Evolutionary conservation across 2,329 filamentous ascomycete species (phyloP).

Genomic region (Coccinonectria pachysandricola): DNA sequence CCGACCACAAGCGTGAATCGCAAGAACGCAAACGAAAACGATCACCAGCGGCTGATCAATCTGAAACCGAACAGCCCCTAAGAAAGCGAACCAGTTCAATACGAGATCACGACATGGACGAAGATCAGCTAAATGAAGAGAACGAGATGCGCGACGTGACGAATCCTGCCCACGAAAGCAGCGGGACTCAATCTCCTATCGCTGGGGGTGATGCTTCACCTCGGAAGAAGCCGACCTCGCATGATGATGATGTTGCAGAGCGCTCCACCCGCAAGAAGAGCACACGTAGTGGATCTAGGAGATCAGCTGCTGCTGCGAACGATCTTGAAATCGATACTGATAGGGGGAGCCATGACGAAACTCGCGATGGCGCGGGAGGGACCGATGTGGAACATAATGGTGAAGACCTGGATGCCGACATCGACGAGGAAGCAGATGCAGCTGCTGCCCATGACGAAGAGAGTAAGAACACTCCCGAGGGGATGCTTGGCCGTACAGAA

Average conservation of each 20-base stretch:
- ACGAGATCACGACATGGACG: slow-evolving; percentile 27
- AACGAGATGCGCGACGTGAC: slow-evolving; percentile 27
- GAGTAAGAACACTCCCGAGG: slow-evolving; percentile 28
- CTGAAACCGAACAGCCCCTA: slow-evolving; percentile 36
- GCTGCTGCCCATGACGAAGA: slow-evolving; percentile 55
- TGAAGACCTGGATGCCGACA: slow-evolving; percentile 46
- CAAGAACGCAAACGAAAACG: slow-evolving; percentile 41
- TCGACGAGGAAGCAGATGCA: slow-evolving; percentile 49
- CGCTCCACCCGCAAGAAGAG: slow-evolving; percentile 29
- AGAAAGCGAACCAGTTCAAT: slow-evolving; percentile 46
- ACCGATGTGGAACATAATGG: slow-evolving; percentile 37
- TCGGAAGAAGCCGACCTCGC: slow-evolving; percentile 17
- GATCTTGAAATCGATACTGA: slow-evolving; percentile 23
- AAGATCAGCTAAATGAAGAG: slow-evolving; percentile 16
- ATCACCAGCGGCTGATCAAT: slow-evolving; percentile 32
- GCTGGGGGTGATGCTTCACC: slow-evolving; percentile 34
- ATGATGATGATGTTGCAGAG: slow-evolving; percentile 22
- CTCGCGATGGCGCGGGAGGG: slow-evolving; percentile 23
- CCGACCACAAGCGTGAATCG: slow-evolving; percentile 23
- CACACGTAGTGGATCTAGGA: slow-evolving; percentile 32
- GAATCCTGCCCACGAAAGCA: slow-evolving; percentile 24
- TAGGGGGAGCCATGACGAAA: slow-evolving; percentile 23
- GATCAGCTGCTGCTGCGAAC: slow-evolving; percentile 21
- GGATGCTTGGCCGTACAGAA: slow-evolving; percentile 5
- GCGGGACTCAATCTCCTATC: slow-evolving; percentile 30